Conservation (phyloP, 805 yeast genomes). For the Cyberlindnera petersonii region DNA sequence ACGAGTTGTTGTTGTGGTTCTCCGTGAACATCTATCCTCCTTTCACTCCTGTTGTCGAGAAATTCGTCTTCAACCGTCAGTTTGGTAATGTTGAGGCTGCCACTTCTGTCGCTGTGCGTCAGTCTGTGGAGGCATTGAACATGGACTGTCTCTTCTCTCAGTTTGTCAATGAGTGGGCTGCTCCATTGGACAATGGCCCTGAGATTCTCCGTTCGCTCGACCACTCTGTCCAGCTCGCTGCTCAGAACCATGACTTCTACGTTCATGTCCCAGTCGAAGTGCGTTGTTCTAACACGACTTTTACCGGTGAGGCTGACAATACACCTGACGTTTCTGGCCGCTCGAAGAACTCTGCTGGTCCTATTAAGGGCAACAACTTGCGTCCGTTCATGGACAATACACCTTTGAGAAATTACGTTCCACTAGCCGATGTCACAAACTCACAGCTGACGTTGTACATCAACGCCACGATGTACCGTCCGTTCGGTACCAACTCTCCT, state of each 20-base stretch:
- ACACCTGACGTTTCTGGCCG: constrained; percentile 49
- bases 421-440: constrained; percentile 46
- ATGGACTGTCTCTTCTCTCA: constrained; percentile 96
- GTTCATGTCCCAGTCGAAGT: constrained; percentile 97
- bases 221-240: constrained; percentile 58
- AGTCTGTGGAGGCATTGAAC: constrained; percentile 81
- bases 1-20: constrained; percentile 74
- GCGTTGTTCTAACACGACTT: constrained; percentile 83
- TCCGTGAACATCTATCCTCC: constrained; percentile 71
- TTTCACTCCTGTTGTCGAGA: constrained; percentile 80
- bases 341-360: constrained; percentile 58
- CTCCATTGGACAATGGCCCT: constrained; percentile 78
- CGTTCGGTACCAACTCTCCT: constrained; percentile 74
- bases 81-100: constrained; percentile 71
- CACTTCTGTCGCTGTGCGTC: constrained; percentile 65
- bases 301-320: constrained; percentile 25
- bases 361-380: constrained; percentile 77
- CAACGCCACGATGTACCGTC: constrained; percentile 94
- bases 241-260: constrained; percentile 56
- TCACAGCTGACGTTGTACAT: constrained; percentile 79
- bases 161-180: constrained; percentile 96
- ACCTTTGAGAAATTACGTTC: constrained; percentile 59
- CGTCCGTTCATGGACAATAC: constrained; percentile 82
- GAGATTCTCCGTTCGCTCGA: constrained; percentile 64
- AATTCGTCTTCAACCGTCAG: constrained; percentile 79